These are phyloP conservation scores for Candida gorgasii DNA, from an alignment of 805 yeast genomes.

Conservation along the genomic window DNA sequence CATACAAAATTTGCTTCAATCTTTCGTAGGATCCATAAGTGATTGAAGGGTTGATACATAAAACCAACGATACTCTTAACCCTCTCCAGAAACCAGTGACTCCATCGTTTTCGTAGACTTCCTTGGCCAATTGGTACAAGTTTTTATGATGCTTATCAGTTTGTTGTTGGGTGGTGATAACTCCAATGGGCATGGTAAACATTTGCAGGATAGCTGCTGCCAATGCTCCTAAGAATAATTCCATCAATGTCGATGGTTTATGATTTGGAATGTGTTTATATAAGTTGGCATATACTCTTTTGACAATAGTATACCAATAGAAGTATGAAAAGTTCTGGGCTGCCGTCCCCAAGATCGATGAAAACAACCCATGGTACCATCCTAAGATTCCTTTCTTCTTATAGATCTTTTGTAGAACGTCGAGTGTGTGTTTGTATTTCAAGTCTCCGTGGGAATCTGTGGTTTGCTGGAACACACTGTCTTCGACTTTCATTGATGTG, in stretches of 20 bases:
- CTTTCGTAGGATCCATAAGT: constrained; percentile 82
- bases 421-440: constrained; percentile 57
- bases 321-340: constrained; percentile 81
- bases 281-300: constrained; percentile 51
- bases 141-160: constrained; percentile 45
- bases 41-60: constrained; percentile 82
- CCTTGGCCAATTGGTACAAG: constrained; percentile 36
- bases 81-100: constrained; percentile 80
- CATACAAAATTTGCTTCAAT: constrained; percentile 53
- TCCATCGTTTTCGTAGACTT: constrained; percentile 64
- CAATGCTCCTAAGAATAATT: constrained; percentile 70
- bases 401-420: constrained; percentile 62
- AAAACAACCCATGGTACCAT: constrained; percentile 69
- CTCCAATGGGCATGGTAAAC: constrained; percentile 79
- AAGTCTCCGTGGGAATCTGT: constrained; percentile 20
- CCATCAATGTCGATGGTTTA: constrained; percentile 58
- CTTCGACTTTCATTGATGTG: constrained; percentile 11
- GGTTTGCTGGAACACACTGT: constrained; percentile 20
- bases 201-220: constrained; percentile 84
- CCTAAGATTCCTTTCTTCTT: constrained; percentile 63
- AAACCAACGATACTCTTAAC: constrained; percentile 72
- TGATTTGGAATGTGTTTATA: constrained; percentile 36
- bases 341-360: constrained; percentile 69
- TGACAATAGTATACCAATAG: constrained; percentile 80
- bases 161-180: constrained; percentile 64